phyloP scores from a whole-genome alignment of 2,329 filamentous ascomycete species.

The Fusarium phyllophilum region DNA sequence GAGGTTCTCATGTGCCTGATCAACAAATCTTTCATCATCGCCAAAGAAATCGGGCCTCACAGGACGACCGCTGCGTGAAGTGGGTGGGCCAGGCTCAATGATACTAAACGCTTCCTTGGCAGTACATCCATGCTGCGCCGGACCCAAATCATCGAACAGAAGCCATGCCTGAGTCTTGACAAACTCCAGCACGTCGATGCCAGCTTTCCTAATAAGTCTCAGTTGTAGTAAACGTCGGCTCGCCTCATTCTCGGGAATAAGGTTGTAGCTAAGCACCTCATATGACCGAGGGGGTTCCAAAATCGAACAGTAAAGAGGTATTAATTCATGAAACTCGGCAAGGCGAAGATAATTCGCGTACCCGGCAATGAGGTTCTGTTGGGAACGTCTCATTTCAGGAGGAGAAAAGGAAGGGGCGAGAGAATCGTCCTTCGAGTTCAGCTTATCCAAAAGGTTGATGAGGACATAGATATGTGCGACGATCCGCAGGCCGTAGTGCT shows the following conservation, averaged over 20 bases:
- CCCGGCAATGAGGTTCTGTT: constrained; percentile 80
- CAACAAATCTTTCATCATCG: constrained; percentile 63
- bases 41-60: constrained; percentile 78
- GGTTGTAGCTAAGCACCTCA: constrained; percentile 77
- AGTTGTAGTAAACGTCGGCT: constrained; percentile 75
- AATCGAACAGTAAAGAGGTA: constrained; percentile 89
- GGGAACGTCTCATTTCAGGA: constrained; percentile 54
- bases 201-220: constrained; percentile 77
- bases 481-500: constrained; percentile 74
- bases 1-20: constrained; percentile 73
- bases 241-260: constrained; percentile 76
- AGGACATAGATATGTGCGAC: constrained; percentile 74
- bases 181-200: constrained; percentile 77
- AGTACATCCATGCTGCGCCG: constrained; percentile 46
- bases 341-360: constrained; percentile 85
- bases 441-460: constrained; percentile 72
- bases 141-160: constrained; percentile 60
- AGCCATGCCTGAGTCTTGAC: constrained; percentile 73
- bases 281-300: constrained; percentile 73
- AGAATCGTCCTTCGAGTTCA: constrained; percentile 50
- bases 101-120: constrained; percentile 62
- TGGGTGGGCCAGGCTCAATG: constrained; percentile 53
- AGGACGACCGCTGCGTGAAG: constrained; percentile 63
- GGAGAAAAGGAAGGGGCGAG: constrained; percentile 17
- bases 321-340: constrained; percentile 77